These are phyloP conservation scores for Sarcomyxa edulis DNA, from an alignment of 768 basidiomycete species.

Conservation along the genomic window DNA sequence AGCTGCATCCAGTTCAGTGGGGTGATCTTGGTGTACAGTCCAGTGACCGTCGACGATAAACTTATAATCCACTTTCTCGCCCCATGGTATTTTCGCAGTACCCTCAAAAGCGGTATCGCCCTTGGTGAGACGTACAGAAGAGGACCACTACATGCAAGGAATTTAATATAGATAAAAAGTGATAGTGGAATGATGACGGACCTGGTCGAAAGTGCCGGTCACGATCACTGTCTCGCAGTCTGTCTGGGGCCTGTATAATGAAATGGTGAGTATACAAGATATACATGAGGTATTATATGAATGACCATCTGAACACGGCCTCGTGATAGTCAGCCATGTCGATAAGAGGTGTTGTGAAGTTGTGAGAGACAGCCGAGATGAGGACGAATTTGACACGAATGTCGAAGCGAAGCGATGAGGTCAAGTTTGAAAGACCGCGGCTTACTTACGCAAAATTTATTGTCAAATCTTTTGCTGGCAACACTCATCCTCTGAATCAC, in stretches of 20 bases:
- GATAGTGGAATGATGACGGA: no score
- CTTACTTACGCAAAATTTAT: no score
- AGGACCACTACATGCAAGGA: constrained; percentile 46
- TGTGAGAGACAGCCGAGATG: no score
- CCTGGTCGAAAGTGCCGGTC: constrained; percentile 78
- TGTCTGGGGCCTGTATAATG: constrained; percentile 46
- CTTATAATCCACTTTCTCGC: constrained; percentile 64
- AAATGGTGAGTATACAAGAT: not conserved
- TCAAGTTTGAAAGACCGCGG: no score
- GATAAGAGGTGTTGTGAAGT: no score
- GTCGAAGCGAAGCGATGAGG: no score
- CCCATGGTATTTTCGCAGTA: constrained; percentile 53
- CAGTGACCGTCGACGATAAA: constrained; percentile 75
- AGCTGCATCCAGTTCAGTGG: constrained; percentile 53
- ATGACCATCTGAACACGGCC: constrained; percentile 48
- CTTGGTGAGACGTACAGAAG: constrained; percentile 49
- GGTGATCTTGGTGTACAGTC: constrained; percentile 46
- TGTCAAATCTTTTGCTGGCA: no score
- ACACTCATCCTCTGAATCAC: no score
- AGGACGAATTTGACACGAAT: no score
- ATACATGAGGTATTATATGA: no score
- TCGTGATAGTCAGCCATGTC: constrained; percentile 45
- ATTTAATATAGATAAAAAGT: constrained; percentile 1
- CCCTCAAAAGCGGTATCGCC: constrained; percentile 52
- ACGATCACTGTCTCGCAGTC: constrained; percentile 56